These are phyloP conservation scores for Metschnikowia lunata DNA, from an alignment of 805 yeast species.

Conservation along the genomic window DNA sequence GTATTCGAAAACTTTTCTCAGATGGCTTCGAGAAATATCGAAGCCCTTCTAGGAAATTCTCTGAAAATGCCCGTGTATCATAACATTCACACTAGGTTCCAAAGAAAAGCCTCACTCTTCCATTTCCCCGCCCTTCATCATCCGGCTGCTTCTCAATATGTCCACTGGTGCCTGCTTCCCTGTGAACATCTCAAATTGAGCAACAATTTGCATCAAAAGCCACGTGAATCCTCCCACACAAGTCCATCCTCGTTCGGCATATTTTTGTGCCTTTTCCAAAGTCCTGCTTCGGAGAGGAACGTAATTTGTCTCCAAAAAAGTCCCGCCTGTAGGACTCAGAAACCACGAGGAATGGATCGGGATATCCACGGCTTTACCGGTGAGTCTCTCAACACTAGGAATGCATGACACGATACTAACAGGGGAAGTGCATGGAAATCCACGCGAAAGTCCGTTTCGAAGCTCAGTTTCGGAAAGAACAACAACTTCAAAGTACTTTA, in stretches of 20 bases:
- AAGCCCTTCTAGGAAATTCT: no score
- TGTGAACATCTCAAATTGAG: conserved; percentile 18
- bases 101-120: no score
- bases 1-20: no score
- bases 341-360: conserved; percentile 13
- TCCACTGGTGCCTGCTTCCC: conserved; percentile 17
- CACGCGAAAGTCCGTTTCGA: not conserved
- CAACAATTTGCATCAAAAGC: conserved; percentile 13
- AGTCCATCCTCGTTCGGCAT: conserved; percentile 13
- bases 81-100: no score
- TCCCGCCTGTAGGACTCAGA: conserved; percentile 10
- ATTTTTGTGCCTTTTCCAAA: conserved; percentile 2
- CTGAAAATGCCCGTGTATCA: no score
- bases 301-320: conserved; percentile 10
- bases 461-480: not conserved
- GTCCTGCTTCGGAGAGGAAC: not conserved
- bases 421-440: conserved; percentile 1
- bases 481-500: conserved; percentile 1
- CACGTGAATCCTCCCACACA: conserved; percentile 15
- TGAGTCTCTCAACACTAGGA: conserved; percentile 7
- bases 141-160: conserved; percentile 4
- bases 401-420: conserved; percentile 12
- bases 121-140: no score
- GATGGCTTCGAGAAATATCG: no score
- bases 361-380: conserved; percentile 4